Percentiles rank a stretch among this genome's conserved stretches.
These are phyloP conservation scores for Hibiscus mutabilis DNA, from an alignment of 345 rosid genomes.

Conservation along the genomic window DNA sequence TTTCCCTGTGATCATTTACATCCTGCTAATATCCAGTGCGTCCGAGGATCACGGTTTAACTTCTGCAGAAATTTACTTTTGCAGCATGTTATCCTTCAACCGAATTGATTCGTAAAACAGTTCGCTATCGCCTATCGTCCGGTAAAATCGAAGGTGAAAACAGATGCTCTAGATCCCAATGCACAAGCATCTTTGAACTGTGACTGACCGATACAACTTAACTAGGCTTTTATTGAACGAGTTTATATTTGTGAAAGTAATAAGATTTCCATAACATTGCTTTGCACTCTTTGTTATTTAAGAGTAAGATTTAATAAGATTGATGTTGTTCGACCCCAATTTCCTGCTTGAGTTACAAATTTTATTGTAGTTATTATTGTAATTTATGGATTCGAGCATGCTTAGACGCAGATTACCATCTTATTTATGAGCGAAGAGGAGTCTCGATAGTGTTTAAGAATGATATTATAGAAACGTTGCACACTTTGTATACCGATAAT, in stretches of 20 bases:
- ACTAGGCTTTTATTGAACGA: not conserved
- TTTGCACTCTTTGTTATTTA: not conserved
- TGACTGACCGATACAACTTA: too few relatives aligned
- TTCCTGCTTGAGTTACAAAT: not conserved
- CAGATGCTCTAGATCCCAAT: not conserved
- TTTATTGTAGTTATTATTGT: too few relatives aligned
- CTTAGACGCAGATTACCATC: too few relatives aligned
- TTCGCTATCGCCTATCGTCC: not conserved
- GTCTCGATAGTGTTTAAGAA: too few relatives aligned
- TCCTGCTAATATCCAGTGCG: slow-evolving; percentile 8
- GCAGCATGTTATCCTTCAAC: slow-evolving; percentile 56
- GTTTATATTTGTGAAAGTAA: not conserved
- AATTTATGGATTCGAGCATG: too few relatives aligned
- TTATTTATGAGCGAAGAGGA: too few relatives aligned
- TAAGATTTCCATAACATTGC: not conserved
- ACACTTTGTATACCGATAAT: too few relatives aligned
- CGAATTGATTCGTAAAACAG: slow-evolving; percentile 18
- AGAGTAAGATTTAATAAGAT: not conserved
- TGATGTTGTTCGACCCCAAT: not conserved
- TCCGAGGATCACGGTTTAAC: not conserved
- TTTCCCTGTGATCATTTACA: not conserved
- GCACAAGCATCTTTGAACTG: too few relatives aligned
- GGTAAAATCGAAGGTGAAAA: not conserved
- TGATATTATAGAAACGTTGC: too few relatives aligned
- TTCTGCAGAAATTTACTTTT: slow-evolving; percentile 2